Conservation (phyloP, 108 stramenopile genomes). For the Cyclostephanos tholiformis region DNA sequence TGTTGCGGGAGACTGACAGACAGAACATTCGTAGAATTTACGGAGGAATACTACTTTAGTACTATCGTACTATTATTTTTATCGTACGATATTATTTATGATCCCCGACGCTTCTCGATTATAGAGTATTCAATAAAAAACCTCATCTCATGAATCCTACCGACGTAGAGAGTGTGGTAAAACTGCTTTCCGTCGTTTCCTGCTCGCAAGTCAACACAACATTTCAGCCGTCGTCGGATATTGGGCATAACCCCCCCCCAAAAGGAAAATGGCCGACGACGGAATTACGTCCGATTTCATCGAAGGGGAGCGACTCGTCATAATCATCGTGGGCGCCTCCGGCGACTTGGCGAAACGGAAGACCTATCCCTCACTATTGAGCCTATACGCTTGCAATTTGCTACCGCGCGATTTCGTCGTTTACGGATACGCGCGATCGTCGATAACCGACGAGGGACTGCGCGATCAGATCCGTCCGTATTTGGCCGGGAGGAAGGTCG, state of each 20-base stretch:
- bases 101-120: no score
- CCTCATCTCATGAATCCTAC: no score
- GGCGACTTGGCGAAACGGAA: constrained; percentile 98
- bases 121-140: no score
- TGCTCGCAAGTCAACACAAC: no score
- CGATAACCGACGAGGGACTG: constrained; percentile 79
- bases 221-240: no score
- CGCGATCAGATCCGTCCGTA: constrained; percentile 77
- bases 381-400: constrained; percentile 77
- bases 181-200: no score
- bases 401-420: constrained; percentile 78
- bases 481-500: constrained; percentile 49
- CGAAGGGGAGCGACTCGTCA: constrained; percentile 40
- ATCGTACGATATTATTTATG: no score
- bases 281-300: background rate
- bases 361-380: constrained; percentile 92
- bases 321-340: constrained; percentile 87
- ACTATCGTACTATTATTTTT: no score
- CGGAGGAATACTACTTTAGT: no score
- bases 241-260: constrained; percentile 40
- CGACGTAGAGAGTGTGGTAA: no score
- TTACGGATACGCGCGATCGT: constrained; percentile 92
- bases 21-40: no score
- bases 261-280: background rate
- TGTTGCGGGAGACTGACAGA: no score